These are phyloP conservation scores for Alternaria atra DNA, from an alignment of 2,329 filamentous ascomycete genomes.

Conservation along the genomic window DNA sequence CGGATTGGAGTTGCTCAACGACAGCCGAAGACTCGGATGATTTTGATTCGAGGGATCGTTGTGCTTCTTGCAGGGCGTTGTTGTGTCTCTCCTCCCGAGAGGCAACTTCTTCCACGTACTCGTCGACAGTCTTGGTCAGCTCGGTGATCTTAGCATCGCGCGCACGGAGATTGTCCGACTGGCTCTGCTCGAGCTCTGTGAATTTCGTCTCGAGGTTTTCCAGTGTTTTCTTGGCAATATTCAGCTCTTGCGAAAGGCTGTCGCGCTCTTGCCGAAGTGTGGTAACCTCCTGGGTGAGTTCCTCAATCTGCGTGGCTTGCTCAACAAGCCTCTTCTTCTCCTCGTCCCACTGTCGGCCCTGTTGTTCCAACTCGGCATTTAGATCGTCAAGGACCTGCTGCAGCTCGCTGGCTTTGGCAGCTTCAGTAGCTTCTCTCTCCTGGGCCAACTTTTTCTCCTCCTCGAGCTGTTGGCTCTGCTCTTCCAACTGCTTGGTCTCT, in stretches of 20 bases:
- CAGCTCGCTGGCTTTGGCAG: slow-evolving; percentile 44
- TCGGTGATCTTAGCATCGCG: slow-evolving; percentile 43
- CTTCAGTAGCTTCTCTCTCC: slow-evolving; percentile 44
- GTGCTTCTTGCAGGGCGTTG: slow-evolving; percentile 36
- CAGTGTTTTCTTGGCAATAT: slow-evolving; percentile 34
- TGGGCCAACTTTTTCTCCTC: slow-evolving; percentile 43
- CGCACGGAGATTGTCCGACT: slow-evolving; percentile 35
- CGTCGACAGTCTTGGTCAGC: slow-evolving; percentile 37
- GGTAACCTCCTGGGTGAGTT: slow-evolving; percentile 35
- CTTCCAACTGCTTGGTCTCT: slow-evolving; percentile 45
- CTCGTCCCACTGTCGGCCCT: slow-evolving; percentile 47
- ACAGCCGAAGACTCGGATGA: slow-evolving; percentile 41
- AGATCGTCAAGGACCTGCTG: slow-evolving; percentile 49
- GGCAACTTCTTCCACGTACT: slow-evolving; percentile 34
- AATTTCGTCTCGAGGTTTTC: slow-evolving; percentile 41
- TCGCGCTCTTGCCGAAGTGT: slow-evolving; percentile 39
- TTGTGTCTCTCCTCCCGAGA: slow-evolving; percentile 33
- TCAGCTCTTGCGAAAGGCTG: slow-evolving; percentile 30
- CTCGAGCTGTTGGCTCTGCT: slow-evolving; percentile 42
- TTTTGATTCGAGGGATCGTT: slow-evolving; percentile 37
- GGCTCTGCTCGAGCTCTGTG: slow-evolving; percentile 39
- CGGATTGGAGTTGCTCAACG: slow-evolving; percentile 45
- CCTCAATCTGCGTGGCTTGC: slow-evolving; percentile 40
- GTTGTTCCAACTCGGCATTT: slow-evolving; percentile 46
- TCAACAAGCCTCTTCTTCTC: slow-evolving; percentile 49